Conservation (phyloP, 768 basidiomycete genomes). For the Leccinum disarticulatum region DNA sequence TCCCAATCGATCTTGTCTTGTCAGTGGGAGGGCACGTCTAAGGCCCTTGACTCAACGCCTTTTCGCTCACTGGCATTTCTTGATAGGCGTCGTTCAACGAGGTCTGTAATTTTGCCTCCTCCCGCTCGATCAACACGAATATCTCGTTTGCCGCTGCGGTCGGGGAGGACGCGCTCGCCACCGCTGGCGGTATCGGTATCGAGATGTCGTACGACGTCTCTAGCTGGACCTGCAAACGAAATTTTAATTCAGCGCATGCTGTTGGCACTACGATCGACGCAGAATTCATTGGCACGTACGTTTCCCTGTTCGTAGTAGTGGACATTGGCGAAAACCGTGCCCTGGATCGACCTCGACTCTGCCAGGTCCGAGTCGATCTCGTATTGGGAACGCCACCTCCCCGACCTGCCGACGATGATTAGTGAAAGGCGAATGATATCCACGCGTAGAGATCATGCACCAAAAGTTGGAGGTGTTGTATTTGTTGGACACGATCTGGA, state of each 20-base stretch:
- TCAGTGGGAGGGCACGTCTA: conserved; percentile 87
- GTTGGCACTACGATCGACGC: not conserved
- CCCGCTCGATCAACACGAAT: conserved; percentile 76
- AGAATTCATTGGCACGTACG: conserved; percentile 41
- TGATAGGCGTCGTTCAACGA: conserved; percentile 81
- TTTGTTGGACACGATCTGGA: no score
- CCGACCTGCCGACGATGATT: conserved; percentile 59
- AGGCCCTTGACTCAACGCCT: conserved; percentile 91
- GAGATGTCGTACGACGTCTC: conserved; percentile 68
- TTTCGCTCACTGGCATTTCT: conserved; percentile 90
- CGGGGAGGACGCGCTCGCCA: conserved; percentile 51
- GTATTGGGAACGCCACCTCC: conserved; percentile 92
- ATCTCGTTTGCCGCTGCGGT: conserved; percentile 63
- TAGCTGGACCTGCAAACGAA: conserved; percentile 74
- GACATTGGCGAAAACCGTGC: conserved; percentile 77
- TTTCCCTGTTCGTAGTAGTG: conserved; percentile 99
- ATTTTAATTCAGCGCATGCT: not conserved
- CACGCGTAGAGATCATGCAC: conserved; percentile 39
- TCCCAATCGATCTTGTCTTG: conserved; percentile 96
- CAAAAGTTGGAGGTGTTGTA: conserved; percentile 86
- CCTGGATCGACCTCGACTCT: conserved; percentile 56
- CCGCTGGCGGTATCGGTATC: conserved; percentile 59
- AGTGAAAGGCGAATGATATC: not conserved
- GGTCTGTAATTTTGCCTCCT: conserved; percentile 77
- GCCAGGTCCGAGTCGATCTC: conserved; percentile 65